phyloP scores from a whole-genome alignment of 108 stramenopile genomes.

The Pseudonitzschia multiseries region DNA sequence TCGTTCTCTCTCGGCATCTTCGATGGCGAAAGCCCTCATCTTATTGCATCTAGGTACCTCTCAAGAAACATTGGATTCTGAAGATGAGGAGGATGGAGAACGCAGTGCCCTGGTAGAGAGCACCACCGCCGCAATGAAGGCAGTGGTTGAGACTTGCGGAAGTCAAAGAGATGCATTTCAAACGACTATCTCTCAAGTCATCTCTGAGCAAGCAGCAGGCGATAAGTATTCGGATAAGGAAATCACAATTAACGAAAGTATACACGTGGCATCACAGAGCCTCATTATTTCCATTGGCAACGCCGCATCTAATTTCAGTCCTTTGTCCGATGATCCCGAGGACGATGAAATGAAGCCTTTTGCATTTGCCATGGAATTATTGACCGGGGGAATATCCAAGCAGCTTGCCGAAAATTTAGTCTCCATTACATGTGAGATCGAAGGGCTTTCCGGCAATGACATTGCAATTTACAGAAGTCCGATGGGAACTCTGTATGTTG shows the following conservation, averaged over 20 bases:
- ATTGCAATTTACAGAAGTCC: slow-evolving; percentile 30
- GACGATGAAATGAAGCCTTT: slow-evolving; percentile 58
- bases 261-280: slow-evolving; percentile 58
- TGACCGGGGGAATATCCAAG: slow-evolving; percentile 28
- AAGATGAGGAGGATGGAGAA: slow-evolving; percentile 23
- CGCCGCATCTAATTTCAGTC: slow-evolving; percentile 56
- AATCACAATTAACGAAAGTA: slow-evolving; percentile 39
- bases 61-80: slow-evolving; percentile 13
- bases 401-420: slow-evolving; percentile 16
- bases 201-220: slow-evolving; percentile 17
- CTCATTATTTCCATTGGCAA: slow-evolving; percentile 59
- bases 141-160: neutral
- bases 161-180: slow-evolving; percentile 21
- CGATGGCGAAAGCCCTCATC: slow-evolving; percentile 47
- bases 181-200: slow-evolving; percentile 13
- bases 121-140: slow-evolving; percentile 17
- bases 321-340: slow-evolving; percentile 49
- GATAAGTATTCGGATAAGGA: neutral
- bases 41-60: slow-evolving; percentile 66
- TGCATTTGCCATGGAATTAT: slow-evolving; percentile 45
- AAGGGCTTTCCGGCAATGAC: slow-evolving; percentile 22
- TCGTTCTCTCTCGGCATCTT: slow-evolving; percentile 18
- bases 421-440: slow-evolving; percentile 10
- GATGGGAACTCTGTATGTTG: slow-evolving; percentile 23
- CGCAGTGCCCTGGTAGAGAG: slow-evolving; percentile 29